Conservation (phyloP, 1,284 basidiomycete species). For the Trametes sp. region DNA sequence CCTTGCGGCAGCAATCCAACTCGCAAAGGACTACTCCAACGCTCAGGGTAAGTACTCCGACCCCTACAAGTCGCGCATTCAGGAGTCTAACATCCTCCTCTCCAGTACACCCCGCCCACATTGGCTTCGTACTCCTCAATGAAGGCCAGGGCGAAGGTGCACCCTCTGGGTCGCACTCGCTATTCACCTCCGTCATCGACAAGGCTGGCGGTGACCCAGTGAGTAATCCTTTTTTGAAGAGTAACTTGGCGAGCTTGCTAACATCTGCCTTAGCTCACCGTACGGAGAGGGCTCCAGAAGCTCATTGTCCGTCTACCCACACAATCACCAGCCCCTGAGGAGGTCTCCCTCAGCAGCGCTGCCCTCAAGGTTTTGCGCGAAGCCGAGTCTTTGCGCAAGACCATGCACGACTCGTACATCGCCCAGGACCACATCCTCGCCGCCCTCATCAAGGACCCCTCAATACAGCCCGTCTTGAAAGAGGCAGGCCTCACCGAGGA, state of each 20-base stretch:
- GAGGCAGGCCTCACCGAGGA: slow-evolving; percentile 79
- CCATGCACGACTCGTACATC: slow-evolving; percentile 93
- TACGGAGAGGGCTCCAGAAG: slow-evolving; percentile 74
- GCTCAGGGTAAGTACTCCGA: slow-evolving; percentile 65
- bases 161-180: slow-evolving; percentile 47
- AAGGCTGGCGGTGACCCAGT: slow-evolving; percentile 83
- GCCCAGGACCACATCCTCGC: slow-evolving; percentile 85
- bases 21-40: slow-evolving; percentile 85
- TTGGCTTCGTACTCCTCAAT: slow-evolving; percentile 80
- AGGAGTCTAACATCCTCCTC: slow-evolving; percentile 12
- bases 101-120: slow-evolving; percentile 80
- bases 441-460: slow-evolving; percentile 79
- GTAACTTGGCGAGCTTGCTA: slow-evolving; percentile 29
- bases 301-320: slow-evolving; percentile 80
- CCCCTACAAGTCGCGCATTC: background rate
- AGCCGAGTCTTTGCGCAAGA: slow-evolving; percentile 84
- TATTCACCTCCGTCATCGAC: slow-evolving; percentile 79
- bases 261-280: slow-evolving; percentile 48
- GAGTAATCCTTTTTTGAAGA: slow-evolving; percentile 37
- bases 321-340: slow-evolving; percentile 87
- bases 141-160: slow-evolving; percentile 53
- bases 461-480: slow-evolving; percentile 73
- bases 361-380: slow-evolving; percentile 78
- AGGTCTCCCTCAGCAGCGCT: slow-evolving; percentile 70
- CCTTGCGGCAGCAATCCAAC: slow-evolving; percentile 73